These are phyloP conservation scores for Eimeria nieschulzi DNA, from an alignment of 169 alveolate species.

Conservation along the genomic window DNA sequence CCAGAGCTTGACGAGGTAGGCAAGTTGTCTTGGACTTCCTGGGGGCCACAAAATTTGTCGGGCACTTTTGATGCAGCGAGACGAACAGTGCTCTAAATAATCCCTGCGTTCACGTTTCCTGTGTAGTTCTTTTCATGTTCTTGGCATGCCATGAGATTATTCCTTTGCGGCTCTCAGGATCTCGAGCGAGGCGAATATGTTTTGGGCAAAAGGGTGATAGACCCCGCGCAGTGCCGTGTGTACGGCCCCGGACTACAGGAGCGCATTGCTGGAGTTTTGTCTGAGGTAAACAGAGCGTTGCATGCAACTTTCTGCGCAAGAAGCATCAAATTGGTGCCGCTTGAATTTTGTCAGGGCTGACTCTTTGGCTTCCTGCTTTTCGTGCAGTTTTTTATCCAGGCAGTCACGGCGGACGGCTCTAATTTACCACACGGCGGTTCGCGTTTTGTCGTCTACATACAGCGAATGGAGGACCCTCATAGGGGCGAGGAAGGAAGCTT, in stretches of 20 bases:
- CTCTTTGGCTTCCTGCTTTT: not conserved
- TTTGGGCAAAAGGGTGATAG: not conserved
- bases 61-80: too few relatives aligned
- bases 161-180: not conserved
- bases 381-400: not conserved
- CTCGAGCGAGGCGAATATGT: conserved; percentile 22
- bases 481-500: not conserved
- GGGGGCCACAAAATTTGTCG: too few relatives aligned
- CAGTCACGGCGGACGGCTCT: conserved; percentile 21
- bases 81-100: too few relatives aligned
- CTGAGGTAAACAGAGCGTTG: not conserved
- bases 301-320: not conserved
- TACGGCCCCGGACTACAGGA: conserved; percentile 17
- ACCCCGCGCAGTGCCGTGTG: conserved; percentile 35
- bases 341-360: not conserved
- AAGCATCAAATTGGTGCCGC: not conserved
- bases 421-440: not conserved
- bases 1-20: too few relatives aligned
- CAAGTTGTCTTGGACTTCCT: too few relatives aligned
- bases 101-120: too few relatives aligned
- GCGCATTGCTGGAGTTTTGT: not conserved
- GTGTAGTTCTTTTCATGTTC: too few relatives aligned
- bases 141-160: too few relatives aligned
- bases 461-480: not conserved
- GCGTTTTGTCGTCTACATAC: conserved; percentile 28